Evolutionary conservation across 345 rosid species (phyloP).

Genomic region (Linum lewisii): DNA sequence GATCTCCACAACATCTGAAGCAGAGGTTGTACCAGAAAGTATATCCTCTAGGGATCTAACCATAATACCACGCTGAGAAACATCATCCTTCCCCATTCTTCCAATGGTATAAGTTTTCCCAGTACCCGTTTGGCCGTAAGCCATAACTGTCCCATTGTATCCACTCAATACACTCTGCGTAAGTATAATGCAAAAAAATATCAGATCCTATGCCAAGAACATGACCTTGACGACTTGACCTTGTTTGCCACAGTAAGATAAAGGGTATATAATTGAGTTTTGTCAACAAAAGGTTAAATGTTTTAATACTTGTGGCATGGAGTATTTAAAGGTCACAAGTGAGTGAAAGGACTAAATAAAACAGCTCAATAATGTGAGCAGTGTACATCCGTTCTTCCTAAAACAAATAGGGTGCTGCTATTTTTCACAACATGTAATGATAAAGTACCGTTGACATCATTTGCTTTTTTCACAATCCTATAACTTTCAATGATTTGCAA

Average conservation of each 20-base stretch:
- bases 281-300: background rate
- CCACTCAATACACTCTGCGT: slow-evolving; percentile 84
- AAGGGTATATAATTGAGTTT: background rate
- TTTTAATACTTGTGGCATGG: too few species aligned
- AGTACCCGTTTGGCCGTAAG: slow-evolving; percentile 94
- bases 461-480: too few species aligned
- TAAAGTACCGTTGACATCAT: too few species aligned
- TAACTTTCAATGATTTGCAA: background rate
- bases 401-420: background rate
- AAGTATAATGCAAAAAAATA: slow-evolving; percentile 12
- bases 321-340: background rate
- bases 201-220: slow-evolving; percentile 7
- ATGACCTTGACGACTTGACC: background rate
- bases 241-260: background rate
- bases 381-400: background rate
- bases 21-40: slow-evolving; percentile 30
- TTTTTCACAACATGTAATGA: too few species aligned
- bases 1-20: slow-evolving; percentile 61
- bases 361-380: too few species aligned
- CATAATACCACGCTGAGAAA: slow-evolving; percentile 87
- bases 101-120: slow-evolving; percentile 93
- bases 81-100: slow-evolving; percentile 69
- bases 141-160: slow-evolving; percentile 95
- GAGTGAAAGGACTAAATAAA: too few species aligned
- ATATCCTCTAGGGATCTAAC: slow-evolving; percentile 87